phyloP scores from a whole-genome alignment of 2,329 filamentous ascomycete species.

The Fusarium paranaense region DNA sequence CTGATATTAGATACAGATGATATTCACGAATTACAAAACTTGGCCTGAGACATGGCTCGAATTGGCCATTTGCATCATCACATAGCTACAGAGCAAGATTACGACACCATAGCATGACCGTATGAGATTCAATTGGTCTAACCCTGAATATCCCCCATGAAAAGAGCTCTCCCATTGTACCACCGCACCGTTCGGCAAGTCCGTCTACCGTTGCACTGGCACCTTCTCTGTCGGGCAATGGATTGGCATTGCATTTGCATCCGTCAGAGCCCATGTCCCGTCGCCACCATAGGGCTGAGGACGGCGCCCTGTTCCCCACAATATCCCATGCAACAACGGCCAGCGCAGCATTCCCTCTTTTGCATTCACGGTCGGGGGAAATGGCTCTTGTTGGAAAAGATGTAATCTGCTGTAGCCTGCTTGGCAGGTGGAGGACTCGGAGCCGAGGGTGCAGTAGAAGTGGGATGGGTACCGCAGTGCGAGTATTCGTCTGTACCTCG shows the following conservation, averaged over 20 bases:
- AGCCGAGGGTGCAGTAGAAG: not conserved
- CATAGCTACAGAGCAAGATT: not conserved
- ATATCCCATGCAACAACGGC: not conserved
- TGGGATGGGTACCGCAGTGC: not conserved
- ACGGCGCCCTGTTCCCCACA: conserved; percentile 1
- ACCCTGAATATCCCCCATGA: not conserved
- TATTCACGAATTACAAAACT: not conserved
- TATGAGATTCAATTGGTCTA: not conserved
- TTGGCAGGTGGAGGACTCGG: not conserved
- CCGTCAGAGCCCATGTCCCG: not conserved
- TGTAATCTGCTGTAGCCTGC: conserved; percentile 1
- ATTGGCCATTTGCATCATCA: not conserved
- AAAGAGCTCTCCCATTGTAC: not conserved
- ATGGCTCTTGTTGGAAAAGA: not conserved
- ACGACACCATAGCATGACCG: not conserved
- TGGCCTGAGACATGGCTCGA: not conserved
- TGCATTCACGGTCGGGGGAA: not conserved
- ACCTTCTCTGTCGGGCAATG: not conserved
- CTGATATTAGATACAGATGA: not conserved
- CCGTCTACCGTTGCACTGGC: not conserved
- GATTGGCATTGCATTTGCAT: not conserved
- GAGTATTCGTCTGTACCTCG: not conserved
- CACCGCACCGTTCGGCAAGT: not conserved
- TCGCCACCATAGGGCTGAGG: conserved; percentile 11
- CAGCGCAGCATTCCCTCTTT: not conserved